Percentiles rank a stretch among this genome's conserved stretches.
phyloP scores from a whole-genome alignment of 129 eudicot genomes.

The Centrapalus pauciflorus region DNA sequence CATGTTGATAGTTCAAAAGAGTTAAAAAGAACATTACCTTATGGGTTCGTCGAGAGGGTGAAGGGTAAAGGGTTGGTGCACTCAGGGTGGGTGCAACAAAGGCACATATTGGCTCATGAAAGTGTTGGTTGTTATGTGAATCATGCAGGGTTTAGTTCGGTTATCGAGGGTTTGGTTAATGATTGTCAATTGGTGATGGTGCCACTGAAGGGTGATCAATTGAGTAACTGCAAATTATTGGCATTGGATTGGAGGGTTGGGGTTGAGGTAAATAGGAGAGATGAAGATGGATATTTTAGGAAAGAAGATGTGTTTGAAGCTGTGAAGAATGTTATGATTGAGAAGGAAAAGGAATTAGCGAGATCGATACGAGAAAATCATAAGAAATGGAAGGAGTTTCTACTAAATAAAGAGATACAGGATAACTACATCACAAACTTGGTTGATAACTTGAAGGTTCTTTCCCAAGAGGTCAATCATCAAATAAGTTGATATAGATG shows the following conservation, averaged over 20 bases:
- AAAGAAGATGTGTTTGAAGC: conserved; percentile 34
- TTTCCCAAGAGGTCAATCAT: neutral
- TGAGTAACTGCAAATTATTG: conserved; percentile 34
- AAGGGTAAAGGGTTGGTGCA: conserved; percentile 36
- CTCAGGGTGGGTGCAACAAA: conserved; percentile 64
- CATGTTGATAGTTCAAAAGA: conserved; percentile 8
- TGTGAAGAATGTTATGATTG: conserved; percentile 38
- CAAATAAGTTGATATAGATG: too few relatives aligned
- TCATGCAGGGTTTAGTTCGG: conserved; percentile 50
- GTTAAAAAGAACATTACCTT: conserved; percentile 32
- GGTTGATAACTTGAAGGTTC: conserved; percentile 30
- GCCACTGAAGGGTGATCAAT: conserved; percentile 45
- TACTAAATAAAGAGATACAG: conserved; percentile 33
- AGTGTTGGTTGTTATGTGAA: conserved; percentile 44
- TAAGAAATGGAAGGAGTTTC: conserved; percentile 40
- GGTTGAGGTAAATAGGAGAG: conserved; percentile 49
- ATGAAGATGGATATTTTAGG: conserved; percentile 56
- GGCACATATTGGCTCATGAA: conserved; percentile 44
- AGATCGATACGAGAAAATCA: conserved; percentile 29
- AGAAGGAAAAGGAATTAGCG: conserved; percentile 22
- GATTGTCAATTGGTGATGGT: conserved; percentile 47
- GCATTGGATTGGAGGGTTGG: conserved; percentile 41
- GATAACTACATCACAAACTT: conserved; percentile 21
- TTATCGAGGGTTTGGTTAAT: conserved; percentile 47
- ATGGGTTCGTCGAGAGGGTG: conserved; percentile 42